These are phyloP conservation scores for Colletotrichum sansevieriae DNA, from an alignment of 2,329 filamentous ascomycete genomes.

Conservation along the genomic window DNA sequence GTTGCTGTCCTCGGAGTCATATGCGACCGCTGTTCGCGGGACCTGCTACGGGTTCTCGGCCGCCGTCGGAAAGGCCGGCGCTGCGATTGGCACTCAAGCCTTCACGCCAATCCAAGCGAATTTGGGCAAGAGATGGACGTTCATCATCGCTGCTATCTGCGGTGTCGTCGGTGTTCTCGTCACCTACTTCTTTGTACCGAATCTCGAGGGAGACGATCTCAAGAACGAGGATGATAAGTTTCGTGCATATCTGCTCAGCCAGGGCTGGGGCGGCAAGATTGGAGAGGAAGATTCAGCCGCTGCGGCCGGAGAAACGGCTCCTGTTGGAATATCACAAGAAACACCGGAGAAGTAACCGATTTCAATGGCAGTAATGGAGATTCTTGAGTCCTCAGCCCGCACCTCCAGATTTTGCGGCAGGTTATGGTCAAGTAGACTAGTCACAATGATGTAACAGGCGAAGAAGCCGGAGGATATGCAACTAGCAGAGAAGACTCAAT, in stretches of 20 bases:
- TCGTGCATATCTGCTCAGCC: constrained; percentile 55
- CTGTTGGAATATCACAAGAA: background rate
- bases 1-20: constrained; percentile 63
- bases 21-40: constrained; percentile 64
- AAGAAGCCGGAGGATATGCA: too few species aligned
- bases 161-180: constrained; percentile 61
- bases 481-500: too few species aligned
- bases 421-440: too few species aligned
- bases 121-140: constrained; percentile 63
- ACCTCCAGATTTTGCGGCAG: background rate
- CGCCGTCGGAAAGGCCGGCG: constrained; percentile 64
- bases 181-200: constrained; percentile 61
- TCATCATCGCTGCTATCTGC: constrained; percentile 65
- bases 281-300: constrained; percentile 43
- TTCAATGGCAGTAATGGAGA: background rate
- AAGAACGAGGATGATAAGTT: constrained; percentile 58
- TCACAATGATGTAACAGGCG: too few species aligned
- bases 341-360: background rate
- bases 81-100: constrained; percentile 63
- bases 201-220: constrained; percentile 60
- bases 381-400: background rate
- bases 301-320: background rate
- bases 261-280: constrained; percentile 63
- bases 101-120: constrained; percentile 61
- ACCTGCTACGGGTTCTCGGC: constrained; percentile 65